Base-by-base conservation (phyloP, 495 filamentous ascomycete species). In the Opeltia flavorubescens region DNA sequence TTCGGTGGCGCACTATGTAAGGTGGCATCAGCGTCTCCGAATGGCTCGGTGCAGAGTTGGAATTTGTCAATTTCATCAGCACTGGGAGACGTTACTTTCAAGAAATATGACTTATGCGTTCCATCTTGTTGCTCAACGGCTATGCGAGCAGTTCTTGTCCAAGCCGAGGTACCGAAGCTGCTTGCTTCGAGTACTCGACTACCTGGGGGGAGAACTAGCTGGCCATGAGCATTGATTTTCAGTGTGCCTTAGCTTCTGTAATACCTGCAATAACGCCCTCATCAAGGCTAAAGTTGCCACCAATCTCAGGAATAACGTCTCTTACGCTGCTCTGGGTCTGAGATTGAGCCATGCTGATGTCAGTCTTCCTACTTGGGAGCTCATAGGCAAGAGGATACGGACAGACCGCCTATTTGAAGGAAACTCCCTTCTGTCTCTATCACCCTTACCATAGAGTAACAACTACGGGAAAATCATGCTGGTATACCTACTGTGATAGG, bases 91-190 rank as follows among this genome's bases (percentile, higher is more conserved):
- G 59, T 4, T 20, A 58, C 51, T 49, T 66, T 69, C 21, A 67
- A 57, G 41, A 69, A 70, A 53, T 58, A 65, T 2, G 48, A 54
- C 46, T 56, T 50, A 2, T 25, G 28, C 12, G 49, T 58, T 29
- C 55, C 57, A 52, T 63, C 59, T 33, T 42, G 24, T n/a, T 55
- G 47, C 20, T 53, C 46, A 7, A 53, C 53, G 4, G 35, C 47
- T 1, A 61, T 49, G 24, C 51, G 50, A 4, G 50, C 58, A 13
- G 49, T 62, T 28, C 29, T 47, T 2, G 60, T 55, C 60, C 62
- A 65, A 18, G 52, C 41, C 27, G 55, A 59, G 7, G 39, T 41
- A 12, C 60, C 59, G 50, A 52, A 50, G 13, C 43, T 33, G 9
- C 53, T 48, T 12, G 50, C 51, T 5, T 49, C 50, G 6, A 58